phyloP scores from a whole-genome alignment of 495 filamentous ascomycete species.

The Podospora fimiseda region DNA sequence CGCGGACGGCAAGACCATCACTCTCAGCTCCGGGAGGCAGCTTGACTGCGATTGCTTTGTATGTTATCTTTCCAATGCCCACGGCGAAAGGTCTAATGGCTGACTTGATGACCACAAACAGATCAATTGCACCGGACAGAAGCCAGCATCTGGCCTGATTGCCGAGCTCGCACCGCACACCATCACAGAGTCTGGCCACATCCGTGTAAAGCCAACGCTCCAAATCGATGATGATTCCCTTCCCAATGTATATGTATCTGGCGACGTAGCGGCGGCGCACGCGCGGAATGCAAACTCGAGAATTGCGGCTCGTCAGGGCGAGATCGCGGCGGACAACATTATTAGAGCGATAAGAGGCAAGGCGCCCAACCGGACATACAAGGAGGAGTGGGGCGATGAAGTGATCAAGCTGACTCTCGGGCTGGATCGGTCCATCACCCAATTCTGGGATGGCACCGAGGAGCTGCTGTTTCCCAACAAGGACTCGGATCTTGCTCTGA shows the following conservation, averaged over 20 bases:
- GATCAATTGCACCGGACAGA: constrained; percentile 29
- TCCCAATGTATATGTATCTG: constrained; percentile 25
- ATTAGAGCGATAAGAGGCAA: constrained; percentile 12
- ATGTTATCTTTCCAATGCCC: constrained; percentile 1
- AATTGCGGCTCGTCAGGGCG: constrained; percentile 21
- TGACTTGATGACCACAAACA: background rate
- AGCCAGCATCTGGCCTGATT: constrained; percentile 19
- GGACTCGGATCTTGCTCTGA: constrained; percentile 21
- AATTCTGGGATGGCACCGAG: constrained; percentile 23
- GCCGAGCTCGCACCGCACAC: constrained; percentile 14
- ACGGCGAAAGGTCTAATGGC: background rate
- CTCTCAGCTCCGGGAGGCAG: constrained; percentile 18
- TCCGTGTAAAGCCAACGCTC: constrained; percentile 25
- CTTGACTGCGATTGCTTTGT: constrained; percentile 27
- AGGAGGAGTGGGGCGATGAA: constrained; percentile 17
- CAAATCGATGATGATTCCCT: constrained; percentile 23
- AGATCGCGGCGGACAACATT: constrained; percentile 24
- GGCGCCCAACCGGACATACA: constrained; percentile 15
- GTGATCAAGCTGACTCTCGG: constrained; percentile 27
- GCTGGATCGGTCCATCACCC: constrained; percentile 19
- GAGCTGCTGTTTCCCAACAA: constrained; percentile 19
- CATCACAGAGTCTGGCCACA: constrained; percentile 22
- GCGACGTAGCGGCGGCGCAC: constrained; percentile 25
- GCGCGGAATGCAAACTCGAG: constrained; percentile 22
- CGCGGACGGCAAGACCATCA: constrained; percentile 11